Evolutionary conservation across 2,329 filamentous ascomycete species (phyloP).

Genomic region (Colletotrichum somersetense): DNA sequence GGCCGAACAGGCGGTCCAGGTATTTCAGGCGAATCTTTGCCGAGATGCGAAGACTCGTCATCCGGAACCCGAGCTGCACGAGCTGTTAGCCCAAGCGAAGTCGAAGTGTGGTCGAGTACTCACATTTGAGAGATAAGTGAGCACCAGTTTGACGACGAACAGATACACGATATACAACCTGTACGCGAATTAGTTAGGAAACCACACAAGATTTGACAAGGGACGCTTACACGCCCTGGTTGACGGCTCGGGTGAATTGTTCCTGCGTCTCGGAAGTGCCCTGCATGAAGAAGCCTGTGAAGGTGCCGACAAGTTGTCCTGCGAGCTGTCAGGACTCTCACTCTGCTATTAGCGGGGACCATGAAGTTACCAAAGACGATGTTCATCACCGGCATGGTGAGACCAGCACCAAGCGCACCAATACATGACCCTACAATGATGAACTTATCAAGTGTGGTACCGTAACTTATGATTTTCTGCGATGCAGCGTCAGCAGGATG

Average conservation of each 20-base stretch:
- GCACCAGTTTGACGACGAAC: slow-evolving; percentile 50
- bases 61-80: slow-evolving; percentile 59
- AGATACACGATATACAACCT: slow-evolving; percentile 54
- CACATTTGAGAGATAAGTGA: slow-evolving; percentile 51
- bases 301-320: slow-evolving; percentile 49
- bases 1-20: slow-evolving; percentile 60
- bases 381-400: slow-evolving; percentile 51
- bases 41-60: slow-evolving; percentile 63
- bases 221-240: slow-evolving; percentile 43
- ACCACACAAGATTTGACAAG: not conserved
- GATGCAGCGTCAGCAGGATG: not conserved
- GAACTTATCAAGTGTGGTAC: slow-evolving; percentile 31
- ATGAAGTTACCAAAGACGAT: slow-evolving; percentile 50
- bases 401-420: slow-evolving; percentile 36
- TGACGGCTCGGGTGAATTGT: slow-evolving; percentile 36
- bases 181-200: slow-evolving; percentile 2
- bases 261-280: slow-evolving; percentile 37
- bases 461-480: slow-evolving; percentile 35
- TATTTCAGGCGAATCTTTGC: slow-evolving; percentile 63
- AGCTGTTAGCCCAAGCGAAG: not conserved
- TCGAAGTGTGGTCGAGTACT: slow-evolving; percentile 30
- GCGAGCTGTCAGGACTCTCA: not conserved
- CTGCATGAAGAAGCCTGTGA: slow-evolving; percentile 46
- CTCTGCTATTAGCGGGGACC: not conserved
- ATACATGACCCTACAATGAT: slow-evolving; percentile 32